Base-by-base conservation (phyloP, 169 alveolate species). In the Cryptosporidium parvum region DNA sequence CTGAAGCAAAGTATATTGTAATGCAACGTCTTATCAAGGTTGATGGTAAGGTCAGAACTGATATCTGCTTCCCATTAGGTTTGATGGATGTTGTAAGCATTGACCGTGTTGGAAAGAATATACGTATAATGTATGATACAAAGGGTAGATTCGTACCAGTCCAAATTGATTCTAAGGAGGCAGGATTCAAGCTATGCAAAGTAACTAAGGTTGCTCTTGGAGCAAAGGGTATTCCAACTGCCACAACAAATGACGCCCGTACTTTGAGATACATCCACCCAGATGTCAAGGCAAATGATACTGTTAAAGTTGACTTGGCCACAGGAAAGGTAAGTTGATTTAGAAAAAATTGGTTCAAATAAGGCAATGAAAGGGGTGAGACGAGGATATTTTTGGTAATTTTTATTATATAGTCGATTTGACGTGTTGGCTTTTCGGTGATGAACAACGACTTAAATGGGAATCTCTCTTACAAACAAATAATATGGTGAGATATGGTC, bases 211-310 rank as follows among this genome's bases (percentile, higher is more conserved):
- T 97, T 84, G 91, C 96, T 31, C 91, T 97, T 91, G 99, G 99
- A 58, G 96, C 98, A 69, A 98, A 97, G 96, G 97, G 97, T 84
- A 93, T 98, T 52, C 99, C 99, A 9, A 95, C 96, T 93, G 98
- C 98, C 72, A 95, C 96, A 52, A 98, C 99, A 37, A 98, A 97
- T 93, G 99, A 98, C 92, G 99, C 99, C 53, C 97, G 99, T 93
- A 98, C 99, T 71, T 91, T 98, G 92, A 98, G 99, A 86, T 98
- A 92, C 95, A 97, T 98, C 14, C 98, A 97, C 94, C 99, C 99
- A 21, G 98, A 98, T 35, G 97, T 98, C 92, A 97, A 97, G 95
- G 98, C 95, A 48, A 93, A 97, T 85, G 99, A 98, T 95, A 94
- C 99, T 84, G 93, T 98, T 69, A 96, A 99, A 75, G 71, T 97